Evolutionary conservation across 164 flowering plant species (phyloP).

Genomic region (Tinospora cordifolia): DNA sequence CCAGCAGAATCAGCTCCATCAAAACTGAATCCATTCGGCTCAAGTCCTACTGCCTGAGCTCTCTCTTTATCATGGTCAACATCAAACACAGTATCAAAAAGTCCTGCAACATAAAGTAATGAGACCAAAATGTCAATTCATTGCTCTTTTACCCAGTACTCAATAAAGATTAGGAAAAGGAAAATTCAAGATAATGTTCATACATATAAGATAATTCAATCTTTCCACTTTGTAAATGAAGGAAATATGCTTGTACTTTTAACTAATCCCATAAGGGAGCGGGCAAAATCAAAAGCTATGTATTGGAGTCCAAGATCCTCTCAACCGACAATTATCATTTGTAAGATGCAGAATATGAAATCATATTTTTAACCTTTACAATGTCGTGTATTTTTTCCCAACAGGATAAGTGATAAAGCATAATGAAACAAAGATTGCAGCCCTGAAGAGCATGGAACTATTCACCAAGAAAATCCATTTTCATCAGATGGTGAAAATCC

Average conservation of each 20-base stretch:
- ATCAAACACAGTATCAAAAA: conserved; percentile 89
- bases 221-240: background rate
- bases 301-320: background rate
- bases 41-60: conserved; percentile 69
- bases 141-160: background rate
- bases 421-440: too few relatives aligned
- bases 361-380: too few relatives aligned
- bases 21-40: conserved; percentile 89
- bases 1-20: conserved; percentile 82
- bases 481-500: too few relatives aligned
- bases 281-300: background rate
- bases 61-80: conserved; percentile 86
- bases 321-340: background rate
- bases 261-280: background rate
- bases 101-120: conserved; percentile 46
- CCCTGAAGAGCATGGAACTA: too few relatives aligned
- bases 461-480: background rate
- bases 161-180: too few relatives aligned
- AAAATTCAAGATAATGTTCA: background rate
- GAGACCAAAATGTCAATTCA: background rate
- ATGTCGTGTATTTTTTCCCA: too few relatives aligned
- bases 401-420: too few relatives aligned
- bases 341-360: background rate
- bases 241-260: background rate
- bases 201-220: background rate